Evolutionary conservation across 1,284 basidiomycete genomes (phyloP).

Genomic region (Moesziomyces sp.): DNA sequence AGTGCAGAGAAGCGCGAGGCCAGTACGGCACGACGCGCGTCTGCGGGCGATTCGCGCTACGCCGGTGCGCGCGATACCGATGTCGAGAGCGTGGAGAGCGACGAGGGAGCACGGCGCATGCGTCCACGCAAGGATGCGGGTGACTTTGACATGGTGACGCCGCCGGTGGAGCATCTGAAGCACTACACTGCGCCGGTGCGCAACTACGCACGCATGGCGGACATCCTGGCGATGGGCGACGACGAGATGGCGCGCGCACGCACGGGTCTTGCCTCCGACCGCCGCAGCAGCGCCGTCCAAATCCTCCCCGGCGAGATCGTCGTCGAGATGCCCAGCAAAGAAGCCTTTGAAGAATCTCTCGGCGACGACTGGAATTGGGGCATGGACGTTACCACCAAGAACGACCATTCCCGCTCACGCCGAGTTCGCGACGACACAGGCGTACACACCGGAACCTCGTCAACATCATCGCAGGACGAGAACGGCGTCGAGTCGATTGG

Average conservation of each 20-base stretch:
- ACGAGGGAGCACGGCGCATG: slow-evolving; percentile 37
- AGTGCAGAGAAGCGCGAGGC: not conserved
- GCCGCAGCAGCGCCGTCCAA: slow-evolving; percentile 31
- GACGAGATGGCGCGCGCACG: slow-evolving; percentile 31
- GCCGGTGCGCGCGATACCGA: not conserved
- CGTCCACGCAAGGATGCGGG: slow-evolving; percentile 45
- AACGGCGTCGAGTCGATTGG: slow-evolving; percentile 56
- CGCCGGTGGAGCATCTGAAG: slow-evolving; percentile 56
- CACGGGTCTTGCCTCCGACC: slow-evolving; percentile 5
- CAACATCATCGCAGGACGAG: slow-evolving; percentile 33
- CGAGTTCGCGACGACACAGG: slow-evolving; percentile 7
- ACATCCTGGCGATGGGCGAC: slow-evolving; percentile 39
- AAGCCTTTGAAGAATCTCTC: slow-evolving; percentile 41
- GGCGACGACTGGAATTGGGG: slow-evolving; percentile 56
- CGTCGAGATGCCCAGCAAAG: slow-evolving; percentile 46
- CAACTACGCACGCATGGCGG: slow-evolving; percentile 26
- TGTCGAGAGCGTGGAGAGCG: slow-evolving; percentile 8
- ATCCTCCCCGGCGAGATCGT: slow-evolving; percentile 37
- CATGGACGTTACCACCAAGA: slow-evolving; percentile 40
- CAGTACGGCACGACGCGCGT: slow-evolving; percentile 12
- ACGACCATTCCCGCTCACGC: not conserved
- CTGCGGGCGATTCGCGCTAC: slow-evolving; percentile 20
- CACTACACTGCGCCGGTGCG: slow-evolving; percentile 29
- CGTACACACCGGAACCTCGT: slow-evolving; percentile 22
- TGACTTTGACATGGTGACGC: slow-evolving; percentile 58